Base-by-base conservation (phyloP, 169 alveolate species). In the Plasmodium berghei region DNA sequence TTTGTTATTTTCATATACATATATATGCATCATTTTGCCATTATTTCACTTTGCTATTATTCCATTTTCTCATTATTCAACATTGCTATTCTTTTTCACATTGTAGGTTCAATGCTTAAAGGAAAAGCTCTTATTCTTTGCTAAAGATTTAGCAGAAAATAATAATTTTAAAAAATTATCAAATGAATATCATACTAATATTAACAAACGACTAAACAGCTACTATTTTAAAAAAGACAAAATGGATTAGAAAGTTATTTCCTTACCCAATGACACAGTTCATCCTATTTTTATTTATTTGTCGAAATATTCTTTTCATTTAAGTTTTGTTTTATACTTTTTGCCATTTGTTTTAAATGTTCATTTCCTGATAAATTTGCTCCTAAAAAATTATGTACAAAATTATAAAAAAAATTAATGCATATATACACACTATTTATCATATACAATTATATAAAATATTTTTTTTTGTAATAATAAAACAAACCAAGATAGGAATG, bases 301-400 rank as follows among this genome's bases (percentile, higher is more conserved):
- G 55, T 34, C 42, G 42, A n/a, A 12, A 26, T 24, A 22, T 18
- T 55, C 8, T 40, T 12, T 8, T 24, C 22, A 24, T 20, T 52
- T 66, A 61, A 46, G 8, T 66, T 52, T 59, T 24, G 72, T 34
- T 77, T 77, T 26, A 77, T 64, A 5, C 58, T 20, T 45, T 77
- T 77, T 48, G 89, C 89, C 46, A 77, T 77, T 28, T 64, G 72
- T 45, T 77, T 77, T 24, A 77, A 56, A 52, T 77, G 18, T 42
- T 77, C 89, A 24, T 71, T 77, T 49, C 89, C 89, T 14, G 89
- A 77, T 40, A 64, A 58, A 54, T 77, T 22, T 3, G 89, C 89
- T 28, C 89, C 89, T 77, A 63, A n/a, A 14, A 64, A 64, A 52
- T 16, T 14, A 16, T 52, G 22, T 52, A 52, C 59, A 52, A 16